Conservation (phyloP, 768 basidiomycete genomes). For the Baorangia bicolor region DNA sequence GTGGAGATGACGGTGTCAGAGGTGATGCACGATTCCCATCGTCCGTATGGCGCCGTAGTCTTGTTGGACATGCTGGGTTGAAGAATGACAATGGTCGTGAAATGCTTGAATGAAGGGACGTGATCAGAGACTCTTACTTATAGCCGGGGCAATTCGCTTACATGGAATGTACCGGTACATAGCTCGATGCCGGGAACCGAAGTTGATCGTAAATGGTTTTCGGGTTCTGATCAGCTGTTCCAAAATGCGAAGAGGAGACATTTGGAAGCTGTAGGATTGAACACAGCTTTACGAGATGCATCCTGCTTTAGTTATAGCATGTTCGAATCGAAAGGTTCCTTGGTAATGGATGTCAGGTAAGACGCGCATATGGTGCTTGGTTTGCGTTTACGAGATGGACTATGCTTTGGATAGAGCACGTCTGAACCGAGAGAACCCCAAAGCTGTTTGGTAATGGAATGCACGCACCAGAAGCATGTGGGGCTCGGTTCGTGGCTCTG, state of each 20-base stretch:
- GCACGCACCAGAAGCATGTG: background rate
- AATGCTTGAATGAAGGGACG: background rate
- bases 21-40: constrained; percentile 53
- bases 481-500: background rate
- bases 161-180: too few species aligned
- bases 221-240: background rate
- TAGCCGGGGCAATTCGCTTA: background rate
- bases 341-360: background rate
- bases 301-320: background rate
- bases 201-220: background rate
- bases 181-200: too few species aligned
- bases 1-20: constrained; percentile 46
- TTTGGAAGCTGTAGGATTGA: background rate
- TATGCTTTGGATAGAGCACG: background rate
- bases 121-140: background rate
- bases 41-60: constrained; percentile 50
- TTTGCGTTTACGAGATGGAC: too few species aligned
- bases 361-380: background rate
- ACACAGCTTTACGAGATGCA: background rate
- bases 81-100: background rate
- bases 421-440: background rate
- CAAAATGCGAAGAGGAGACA: background rate
- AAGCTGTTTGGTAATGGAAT: background rate
- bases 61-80: background rate
- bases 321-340: background rate